A percentile compares a stretch with the other conserved stretches of the same genome.
Conservation (phyloP, 176 grass and related monocot genomes). For the Ensete glaucum region DNA sequence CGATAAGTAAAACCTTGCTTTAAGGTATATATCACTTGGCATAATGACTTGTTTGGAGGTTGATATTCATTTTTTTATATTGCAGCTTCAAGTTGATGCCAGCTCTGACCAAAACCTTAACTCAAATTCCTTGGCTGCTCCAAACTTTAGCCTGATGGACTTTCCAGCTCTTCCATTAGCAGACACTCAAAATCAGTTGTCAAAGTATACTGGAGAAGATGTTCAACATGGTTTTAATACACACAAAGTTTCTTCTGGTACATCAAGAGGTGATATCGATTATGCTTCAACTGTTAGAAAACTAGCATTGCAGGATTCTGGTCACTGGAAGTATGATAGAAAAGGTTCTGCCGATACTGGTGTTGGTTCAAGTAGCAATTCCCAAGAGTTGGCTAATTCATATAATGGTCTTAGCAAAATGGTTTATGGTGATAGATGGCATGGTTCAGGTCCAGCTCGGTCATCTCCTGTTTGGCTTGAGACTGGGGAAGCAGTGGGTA, state of each 20-base stretch:
- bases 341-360: slow-evolving; percentile 43
- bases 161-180: slow-evolving; percentile 68
- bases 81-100: slow-evolving; percentile 83
- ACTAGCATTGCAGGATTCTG: slow-evolving; percentile 51
- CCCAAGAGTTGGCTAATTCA: slow-evolving; percentile 39
- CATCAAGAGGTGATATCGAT: slow-evolving; percentile 48
- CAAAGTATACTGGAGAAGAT: slow-evolving; percentile 32
- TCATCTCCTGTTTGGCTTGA: slow-evolving; percentile 82
- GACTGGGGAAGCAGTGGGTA: slow-evolving; percentile 95
- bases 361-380: slow-evolving; percentile 35
- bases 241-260: slow-evolving; percentile 21
- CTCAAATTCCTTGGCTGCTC: slow-evolving; percentile 33
- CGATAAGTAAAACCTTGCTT: too few relatives aligned
- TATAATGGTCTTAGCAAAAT: slow-evolving; percentile 44
- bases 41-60: background rate
- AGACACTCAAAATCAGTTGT: slow-evolving; percentile 50
- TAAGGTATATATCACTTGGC: too few relatives aligned
- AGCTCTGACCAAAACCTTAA: slow-evolving; percentile 37
- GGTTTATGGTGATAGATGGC: slow-evolving; percentile 67
- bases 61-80: slow-evolving; percentile 10
- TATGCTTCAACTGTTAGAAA: slow-evolving; percentile 88
- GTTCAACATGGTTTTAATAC: slow-evolving; percentile 29
- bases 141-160: slow-evolving; percentile 67
- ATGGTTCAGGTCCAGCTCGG: slow-evolving; percentile 31
- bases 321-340: slow-evolving; percentile 54